Percentiles rank a stretch among this genome's conserved stretches.
Evolutionary conservation across 495 filamentous ascomycete species (phyloP).

Genomic region (Terfezia claveryi): DNA sequence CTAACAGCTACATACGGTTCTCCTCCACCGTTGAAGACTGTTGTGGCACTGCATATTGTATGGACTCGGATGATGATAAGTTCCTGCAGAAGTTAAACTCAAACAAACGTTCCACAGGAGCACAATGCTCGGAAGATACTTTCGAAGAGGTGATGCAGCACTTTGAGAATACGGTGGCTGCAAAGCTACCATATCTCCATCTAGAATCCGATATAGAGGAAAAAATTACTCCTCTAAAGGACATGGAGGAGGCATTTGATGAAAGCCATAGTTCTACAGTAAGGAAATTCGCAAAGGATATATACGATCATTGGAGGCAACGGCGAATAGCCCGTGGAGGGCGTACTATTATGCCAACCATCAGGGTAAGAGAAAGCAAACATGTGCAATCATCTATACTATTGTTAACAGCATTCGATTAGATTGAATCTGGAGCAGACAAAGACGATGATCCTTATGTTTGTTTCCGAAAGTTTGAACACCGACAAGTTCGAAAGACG

Average conservation of each 20-base stretch:
- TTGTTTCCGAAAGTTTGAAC: constrained; percentile 90
- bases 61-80: constrained; percentile 69
- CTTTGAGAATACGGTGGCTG: constrained; percentile 65
- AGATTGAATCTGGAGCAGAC: constrained; percentile 80
- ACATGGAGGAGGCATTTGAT: constrained; percentile 58
- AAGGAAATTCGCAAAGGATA: constrained; percentile 53
- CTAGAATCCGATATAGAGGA: constrained; percentile 46
- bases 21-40: constrained; percentile 95
- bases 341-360: constrained; percentile 41
- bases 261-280: constrained; percentile 42
- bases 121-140: constrained; percentile 60
- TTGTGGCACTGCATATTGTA: constrained; percentile 63
- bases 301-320: constrained; percentile 81
- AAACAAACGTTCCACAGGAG: constrained; percentile 34
- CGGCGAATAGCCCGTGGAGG: constrained; percentile 43
- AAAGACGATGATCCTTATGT: constrained; percentile 97
- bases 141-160: constrained; percentile 91
- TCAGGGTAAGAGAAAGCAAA: constrained; percentile 35
- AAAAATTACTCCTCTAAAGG: constrained; percentile 55
- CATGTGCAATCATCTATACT: not conserved
- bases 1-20: constrained; percentile 88
- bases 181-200: constrained; percentile 58
- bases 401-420: not conserved
- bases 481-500: constrained; percentile 84
- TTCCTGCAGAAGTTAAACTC: constrained; percentile 65